phyloP scores from a whole-genome alignment of 352 stramenopile species.

The Elongisporangium senticosum region DNA sequence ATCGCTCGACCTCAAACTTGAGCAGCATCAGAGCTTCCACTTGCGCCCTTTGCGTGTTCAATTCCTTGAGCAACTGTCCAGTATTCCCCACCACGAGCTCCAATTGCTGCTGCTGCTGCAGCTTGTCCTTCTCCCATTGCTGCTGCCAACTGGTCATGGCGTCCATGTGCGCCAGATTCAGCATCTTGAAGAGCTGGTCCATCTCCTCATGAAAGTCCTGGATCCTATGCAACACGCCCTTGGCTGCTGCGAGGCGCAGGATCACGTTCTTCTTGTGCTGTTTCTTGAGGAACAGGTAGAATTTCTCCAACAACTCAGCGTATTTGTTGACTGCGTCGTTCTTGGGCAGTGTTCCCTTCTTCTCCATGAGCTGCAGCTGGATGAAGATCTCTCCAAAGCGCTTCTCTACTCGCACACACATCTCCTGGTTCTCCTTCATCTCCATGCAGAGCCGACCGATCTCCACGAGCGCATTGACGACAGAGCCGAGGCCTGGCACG shows the following conservation, averaged over 20 bases:
- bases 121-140: slow-evolving; percentile 10
- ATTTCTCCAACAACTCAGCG: slow-evolving; percentile 11
- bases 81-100: slow-evolving; percentile 9
- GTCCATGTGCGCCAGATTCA: slow-evolving; percentile 20
- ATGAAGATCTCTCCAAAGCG: slow-evolving; percentile 15
- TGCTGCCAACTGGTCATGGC: slow-evolving; percentile 21
- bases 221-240: slow-evolving; percentile 15
- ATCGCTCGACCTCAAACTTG: slow-evolving; percentile 17
- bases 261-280: slow-evolving; percentile 16
- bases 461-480: slow-evolving; percentile 10
- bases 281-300: slow-evolving; percentile 10
- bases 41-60: slow-evolving; percentile 12
- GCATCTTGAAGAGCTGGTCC: slow-evolving; percentile 30
- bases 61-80: slow-evolving; percentile 13
- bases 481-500: slow-evolving; percentile 3
- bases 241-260: slow-evolving; percentile 6
- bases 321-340: slow-evolving; percentile 11
- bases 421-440: slow-evolving; percentile 16
- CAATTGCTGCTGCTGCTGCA: slow-evolving; percentile 2
- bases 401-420: slow-evolving; percentile 15
- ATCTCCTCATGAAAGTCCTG: slow-evolving; percentile 13
- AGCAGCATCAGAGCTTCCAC: slow-evolving; percentile 14
- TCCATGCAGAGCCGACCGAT: slow-evolving; percentile 19
- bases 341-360: slow-evolving; percentile 9
- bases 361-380: slow-evolving; percentile 16